phyloP scores from a whole-genome alignment of 192 early-diverging fungal genomes.

The Coemansia sp. region DNA sequence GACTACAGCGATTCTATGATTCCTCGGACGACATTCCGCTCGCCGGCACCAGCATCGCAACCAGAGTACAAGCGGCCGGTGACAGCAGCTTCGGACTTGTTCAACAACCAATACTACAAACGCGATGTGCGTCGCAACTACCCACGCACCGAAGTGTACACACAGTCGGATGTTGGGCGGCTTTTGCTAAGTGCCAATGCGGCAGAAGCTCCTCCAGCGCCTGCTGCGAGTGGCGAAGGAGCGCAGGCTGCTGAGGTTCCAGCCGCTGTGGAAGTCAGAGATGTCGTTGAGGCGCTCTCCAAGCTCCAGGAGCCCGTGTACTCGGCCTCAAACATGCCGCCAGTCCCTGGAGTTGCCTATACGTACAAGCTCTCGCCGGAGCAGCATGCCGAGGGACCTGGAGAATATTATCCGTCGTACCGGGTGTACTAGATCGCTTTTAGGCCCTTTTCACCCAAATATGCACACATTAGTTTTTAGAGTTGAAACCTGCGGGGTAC shows the following conservation, averaged over 20 bases:
- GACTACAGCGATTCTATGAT: slow-evolving; percentile 68
- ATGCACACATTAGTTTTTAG: background rate
- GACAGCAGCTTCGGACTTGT: slow-evolving; percentile 63
- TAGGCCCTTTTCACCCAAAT: background rate
- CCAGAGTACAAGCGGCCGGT: slow-evolving; percentile 57
- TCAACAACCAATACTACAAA: slow-evolving; percentile 86
- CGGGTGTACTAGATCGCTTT: slow-evolving; percentile 33
- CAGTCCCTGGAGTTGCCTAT: slow-evolving; percentile 52
- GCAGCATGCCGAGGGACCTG: slow-evolving; percentile 38
- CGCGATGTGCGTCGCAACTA: slow-evolving; percentile 90
- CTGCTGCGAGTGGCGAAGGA: slow-evolving; percentile 1
- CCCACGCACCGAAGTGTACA: slow-evolving; percentile 81
- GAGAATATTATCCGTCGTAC: slow-evolving; percentile 54
- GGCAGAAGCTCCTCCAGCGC: slow-evolving; percentile 15
- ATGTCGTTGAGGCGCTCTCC: slow-evolving; percentile 55
- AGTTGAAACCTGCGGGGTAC: background rate
- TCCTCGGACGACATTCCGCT: slow-evolving; percentile 65
- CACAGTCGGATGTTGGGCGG: slow-evolving; percentile 70
- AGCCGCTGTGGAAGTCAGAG: slow-evolving; percentile 23
- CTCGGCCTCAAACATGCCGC: slow-evolving; percentile 56
- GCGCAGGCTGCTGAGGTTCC: slow-evolving; percentile 13
- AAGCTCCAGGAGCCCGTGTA: slow-evolving; percentile 55
- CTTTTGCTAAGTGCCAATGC: slow-evolving; percentile 47
- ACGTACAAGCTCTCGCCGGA: slow-evolving; percentile 54
- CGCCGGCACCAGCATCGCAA: slow-evolving; percentile 60